Conservation (phyloP, 2,329 filamentous ascomycete genomes). For the Xylaria sp. region DNA sequence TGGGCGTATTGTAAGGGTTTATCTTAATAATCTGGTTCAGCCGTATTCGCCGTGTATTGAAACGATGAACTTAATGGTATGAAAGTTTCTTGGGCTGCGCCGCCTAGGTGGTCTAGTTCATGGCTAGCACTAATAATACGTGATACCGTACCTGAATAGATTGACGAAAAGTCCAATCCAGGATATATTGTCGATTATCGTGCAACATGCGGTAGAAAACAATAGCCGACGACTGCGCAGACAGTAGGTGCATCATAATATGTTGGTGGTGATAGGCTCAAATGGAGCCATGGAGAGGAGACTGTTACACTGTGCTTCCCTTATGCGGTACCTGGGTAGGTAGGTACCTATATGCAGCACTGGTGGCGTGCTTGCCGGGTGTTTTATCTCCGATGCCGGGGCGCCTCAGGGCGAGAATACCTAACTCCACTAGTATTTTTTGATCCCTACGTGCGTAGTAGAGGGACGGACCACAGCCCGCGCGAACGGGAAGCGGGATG, state of each 20-base stretch:
- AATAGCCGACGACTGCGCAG: background rate
- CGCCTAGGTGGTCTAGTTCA: background rate
- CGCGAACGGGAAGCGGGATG: background rate
- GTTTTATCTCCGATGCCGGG: constrained; percentile 33
- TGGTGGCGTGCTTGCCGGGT: constrained; percentile 19
- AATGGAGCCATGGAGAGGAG: background rate
- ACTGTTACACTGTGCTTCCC: background rate
- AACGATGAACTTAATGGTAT: background rate
- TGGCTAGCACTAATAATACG: background rate
- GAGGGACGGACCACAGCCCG: background rate
- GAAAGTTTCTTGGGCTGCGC: background rate
- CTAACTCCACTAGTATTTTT: constrained; percentile 25
- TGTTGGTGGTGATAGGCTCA: constrained; percentile 17
- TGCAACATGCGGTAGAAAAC: background rate
- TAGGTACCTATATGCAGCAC: background rate
- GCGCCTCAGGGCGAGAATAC: background rate
- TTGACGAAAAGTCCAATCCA: background rate
- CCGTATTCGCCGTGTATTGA: background rate
- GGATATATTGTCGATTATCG: background rate
- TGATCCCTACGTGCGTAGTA: background rate
- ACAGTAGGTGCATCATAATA: constrained; percentile 1
- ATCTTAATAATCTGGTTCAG: background rate
- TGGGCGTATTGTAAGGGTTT: background rate
- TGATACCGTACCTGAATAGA: background rate
- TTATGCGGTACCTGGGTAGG: too few relatives aligned